These are phyloP conservation scores for Globisporangium heterothallicum DNA, from an alignment of 352 stramenopile genomes.

Conservation along the genomic window DNA sequence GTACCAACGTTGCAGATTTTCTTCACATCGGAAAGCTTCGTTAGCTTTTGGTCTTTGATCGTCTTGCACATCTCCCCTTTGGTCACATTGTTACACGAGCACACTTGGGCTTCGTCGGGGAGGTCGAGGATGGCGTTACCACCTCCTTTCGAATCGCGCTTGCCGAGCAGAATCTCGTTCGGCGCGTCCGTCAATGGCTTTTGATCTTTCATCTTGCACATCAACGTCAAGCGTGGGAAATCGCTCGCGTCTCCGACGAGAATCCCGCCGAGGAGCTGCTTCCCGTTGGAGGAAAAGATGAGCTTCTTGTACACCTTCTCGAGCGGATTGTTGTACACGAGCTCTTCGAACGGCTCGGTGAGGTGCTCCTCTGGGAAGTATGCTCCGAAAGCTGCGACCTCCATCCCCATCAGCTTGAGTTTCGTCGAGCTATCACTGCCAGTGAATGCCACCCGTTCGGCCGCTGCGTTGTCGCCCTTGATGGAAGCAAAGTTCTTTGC, in stretches of 20 bases:
- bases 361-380: conserved; percentile 64
- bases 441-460: conserved; percentile 53
- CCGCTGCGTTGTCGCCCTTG: neutral
- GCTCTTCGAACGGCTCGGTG: conserved; percentile 56
- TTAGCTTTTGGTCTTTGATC: conserved; percentile 76
- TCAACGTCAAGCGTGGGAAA: conserved; percentile 72
- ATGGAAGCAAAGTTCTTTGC: conserved; percentile 68
- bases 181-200: conserved; percentile 46
- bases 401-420: conserved; percentile 92
- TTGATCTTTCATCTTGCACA: conserved; percentile 47
- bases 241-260: conserved; percentile 89
- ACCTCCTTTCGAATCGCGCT: conserved; percentile 22
- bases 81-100: conserved; percentile 91
- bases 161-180: conserved; percentile 54
- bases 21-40: conserved; percentile 73
- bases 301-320: conserved; percentile 90
- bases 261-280: conserved; percentile 80
- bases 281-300: conserved; percentile 86
- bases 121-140: conserved; percentile 43
- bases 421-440: conserved; percentile 90
- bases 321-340: conserved; percentile 90
- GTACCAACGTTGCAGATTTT: conserved; percentile 84
- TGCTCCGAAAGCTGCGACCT: conserved; percentile 90
- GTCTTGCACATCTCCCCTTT: conserved; percentile 67
- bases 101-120: conserved; percentile 83